phyloP scores from a whole-genome alignment of 2,329 filamentous ascomycete species.

The Xylaria hypoxylon region DNA sequence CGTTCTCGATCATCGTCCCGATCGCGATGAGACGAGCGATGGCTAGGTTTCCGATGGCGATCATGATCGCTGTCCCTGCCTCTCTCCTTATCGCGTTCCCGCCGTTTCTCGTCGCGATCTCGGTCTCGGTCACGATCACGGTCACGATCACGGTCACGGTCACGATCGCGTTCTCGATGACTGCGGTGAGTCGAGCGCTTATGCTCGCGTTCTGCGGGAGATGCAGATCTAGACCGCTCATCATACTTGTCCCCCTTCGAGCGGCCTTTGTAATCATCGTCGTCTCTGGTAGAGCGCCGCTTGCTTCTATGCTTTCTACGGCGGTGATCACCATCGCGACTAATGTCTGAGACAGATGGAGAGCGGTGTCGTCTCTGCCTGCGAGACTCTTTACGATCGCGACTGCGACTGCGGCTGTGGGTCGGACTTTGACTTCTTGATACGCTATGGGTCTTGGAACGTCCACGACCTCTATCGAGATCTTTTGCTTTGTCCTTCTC shows the following conservation, averaged over 20 bases:
- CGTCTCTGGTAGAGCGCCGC: constrained; percentile 58
- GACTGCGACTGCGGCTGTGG: constrained; percentile 57
- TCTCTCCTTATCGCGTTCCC: constrained; percentile 54
- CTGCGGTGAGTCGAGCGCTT: constrained; percentile 61
- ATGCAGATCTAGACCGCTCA: constrained; percentile 73
- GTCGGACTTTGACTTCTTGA: constrained; percentile 53
- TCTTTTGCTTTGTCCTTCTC: constrained; percentile 45
- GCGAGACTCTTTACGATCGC: constrained; percentile 60
- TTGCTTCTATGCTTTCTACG: constrained; percentile 64
- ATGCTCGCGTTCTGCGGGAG: constrained; percentile 63
- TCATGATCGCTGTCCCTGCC: constrained; percentile 53
- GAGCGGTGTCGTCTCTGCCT: constrained; percentile 68
- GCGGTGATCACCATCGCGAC: constrained; percentile 62
- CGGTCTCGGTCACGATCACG: constrained; percentile 54
- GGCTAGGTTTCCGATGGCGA: constrained; percentile 53
- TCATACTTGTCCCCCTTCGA: constrained; percentile 58
- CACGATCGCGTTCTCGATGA: constrained; percentile 54
- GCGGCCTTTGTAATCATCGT: constrained; percentile 57
- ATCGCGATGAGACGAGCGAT: constrained; percentile 57
- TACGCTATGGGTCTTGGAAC: constrained; percentile 46
- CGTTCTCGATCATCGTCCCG: constrained; percentile 58
- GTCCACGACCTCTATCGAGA: constrained; percentile 50
- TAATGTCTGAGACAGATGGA: constrained; percentile 58
- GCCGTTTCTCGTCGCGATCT: constrained; percentile 55
- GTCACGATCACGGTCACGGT: constrained; percentile 60